Evolutionary conservation across 148 eudicot species (phyloP).

Genomic region (Nepenthes mirabilis): DNA sequence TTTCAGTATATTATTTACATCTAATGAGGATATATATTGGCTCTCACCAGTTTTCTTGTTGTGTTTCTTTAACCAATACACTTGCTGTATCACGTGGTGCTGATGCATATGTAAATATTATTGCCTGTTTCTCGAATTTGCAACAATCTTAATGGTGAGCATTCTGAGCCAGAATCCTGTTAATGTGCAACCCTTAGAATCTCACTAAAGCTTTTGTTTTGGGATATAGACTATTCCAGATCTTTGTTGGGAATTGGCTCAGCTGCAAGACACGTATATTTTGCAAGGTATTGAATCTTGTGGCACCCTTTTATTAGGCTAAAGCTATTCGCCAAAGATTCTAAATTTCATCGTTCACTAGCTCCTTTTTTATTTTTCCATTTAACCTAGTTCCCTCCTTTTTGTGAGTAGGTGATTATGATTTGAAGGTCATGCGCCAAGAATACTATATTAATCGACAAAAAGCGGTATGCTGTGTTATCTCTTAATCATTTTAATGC

Average conservation of each 20-base stretch:
- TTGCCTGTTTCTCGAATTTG: too few relatives aligned
- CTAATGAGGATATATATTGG: too few relatives aligned
- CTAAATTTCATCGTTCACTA: not conserved
- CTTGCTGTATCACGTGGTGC: too few relatives aligned
- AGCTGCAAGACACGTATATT: constrained; percentile 97
- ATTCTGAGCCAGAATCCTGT: too few relatives aligned
- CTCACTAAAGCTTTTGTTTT: not conserved
- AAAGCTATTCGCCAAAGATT: not conserved
- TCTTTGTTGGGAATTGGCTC: constrained; percentile 97
- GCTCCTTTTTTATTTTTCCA: not conserved
- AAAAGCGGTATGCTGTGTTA: constrained; percentile 51
- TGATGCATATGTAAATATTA: too few relatives aligned
- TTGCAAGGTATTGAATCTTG: constrained; percentile 59
- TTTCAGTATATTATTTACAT: too few relatives aligned
- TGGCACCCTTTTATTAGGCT: not conserved
- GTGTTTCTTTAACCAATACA: too few relatives aligned
- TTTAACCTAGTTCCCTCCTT: constrained; percentile 2
- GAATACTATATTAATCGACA: constrained; percentile 86
- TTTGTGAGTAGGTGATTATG: constrained; percentile 69
- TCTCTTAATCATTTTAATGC: not conserved
- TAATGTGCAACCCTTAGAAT: not conserved
- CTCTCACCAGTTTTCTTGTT: too few relatives aligned
- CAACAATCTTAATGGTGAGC: too few relatives aligned
- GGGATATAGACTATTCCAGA: constrained; percentile 68
- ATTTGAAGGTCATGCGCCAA: constrained; percentile 97